phyloP scores from a whole-genome alignment of 208 protist species.

The Crithidia bombi region DNA sequence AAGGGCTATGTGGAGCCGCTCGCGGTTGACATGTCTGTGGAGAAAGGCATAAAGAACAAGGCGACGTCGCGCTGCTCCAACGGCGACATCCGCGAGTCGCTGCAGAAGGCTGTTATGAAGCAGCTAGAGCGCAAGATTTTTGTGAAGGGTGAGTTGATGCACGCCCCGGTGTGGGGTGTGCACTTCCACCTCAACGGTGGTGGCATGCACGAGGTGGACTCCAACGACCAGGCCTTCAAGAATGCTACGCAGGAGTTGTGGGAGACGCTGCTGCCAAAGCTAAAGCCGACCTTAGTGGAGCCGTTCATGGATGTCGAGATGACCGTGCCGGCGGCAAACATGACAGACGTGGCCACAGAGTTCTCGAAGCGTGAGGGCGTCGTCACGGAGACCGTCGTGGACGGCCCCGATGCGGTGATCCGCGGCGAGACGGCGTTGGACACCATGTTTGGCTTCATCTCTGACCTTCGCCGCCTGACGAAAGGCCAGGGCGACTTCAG shows the following conservation, averaged over 20 bases:
- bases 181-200: slow-evolving; percentile 97
- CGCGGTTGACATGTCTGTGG: slow-evolving; percentile 88
- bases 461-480: slow-evolving; percentile 89
- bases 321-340: slow-evolving; percentile 82
- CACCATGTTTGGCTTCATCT: slow-evolving; percentile 95
- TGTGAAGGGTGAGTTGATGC: slow-evolving; percentile 94
- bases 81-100: slow-evolving; percentile 93
- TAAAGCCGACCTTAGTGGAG: slow-evolving; percentile 95
- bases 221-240: slow-evolving; percentile 98
- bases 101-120: slow-evolving; percentile 94
- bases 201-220: slow-evolving; percentile 98
- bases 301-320: slow-evolving; percentile 97
- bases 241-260: slow-evolving; percentile 95
- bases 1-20: slow-evolving; percentile 94
- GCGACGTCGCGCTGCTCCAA: slow-evolving; percentile 92
- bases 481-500: slow-evolving; percentile 93
- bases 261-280: slow-evolving; percentile 89
- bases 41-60: slow-evolving; percentile 91
- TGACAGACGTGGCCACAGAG: slow-evolving; percentile 88
- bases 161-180: slow-evolving; percentile 96
- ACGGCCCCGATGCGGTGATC: slow-evolving; percentile 85
- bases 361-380: slow-evolving; percentile 90
- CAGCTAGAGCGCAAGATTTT: slow-evolving; percentile 93
- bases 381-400: slow-evolving; percentile 85
- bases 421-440: slow-evolving; percentile 90